A percentile compares a stretch with the other conserved stretches of the same genome.
Evolutionary conservation across 768 basidiomycete genomes (phyloP).

Genomic region (Rhodosporidiobolus odoratus): DNA sequence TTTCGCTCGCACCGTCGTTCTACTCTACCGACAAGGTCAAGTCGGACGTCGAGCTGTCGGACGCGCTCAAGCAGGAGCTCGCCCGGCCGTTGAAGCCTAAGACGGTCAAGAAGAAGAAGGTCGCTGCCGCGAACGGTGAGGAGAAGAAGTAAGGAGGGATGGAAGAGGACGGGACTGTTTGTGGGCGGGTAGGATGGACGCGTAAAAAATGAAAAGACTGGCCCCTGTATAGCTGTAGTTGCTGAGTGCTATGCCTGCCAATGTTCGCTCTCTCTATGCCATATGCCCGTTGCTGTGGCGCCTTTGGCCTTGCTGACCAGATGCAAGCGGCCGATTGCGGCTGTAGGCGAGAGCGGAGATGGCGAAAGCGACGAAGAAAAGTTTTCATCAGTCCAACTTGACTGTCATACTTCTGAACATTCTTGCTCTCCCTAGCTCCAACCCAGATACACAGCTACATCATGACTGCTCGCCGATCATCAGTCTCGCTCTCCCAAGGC

Average conservation of each 20-base stretch:
- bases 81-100: conserved; percentile 72
- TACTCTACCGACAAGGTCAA: conserved; percentile 87
- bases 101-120: conserved; percentile 58
- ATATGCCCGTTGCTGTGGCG: too few species aligned
- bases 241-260: neutral
- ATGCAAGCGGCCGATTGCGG: too few species aligned
- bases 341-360: too few species aligned
- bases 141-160: conserved; percentile 46
- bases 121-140: conserved; percentile 57
- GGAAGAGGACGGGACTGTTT: neutral
- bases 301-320: too few species aligned
- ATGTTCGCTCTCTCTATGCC: too few species aligned
- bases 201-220: neutral
- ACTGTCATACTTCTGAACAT: too few species aligned
- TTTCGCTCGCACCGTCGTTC: conserved; percentile 85
- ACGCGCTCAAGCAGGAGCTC: conserved; percentile 72
- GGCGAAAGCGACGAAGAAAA: too few species aligned
- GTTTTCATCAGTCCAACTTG: too few species aligned
- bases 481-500: neutral
- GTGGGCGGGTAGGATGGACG: neutral
- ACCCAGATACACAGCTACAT: neutral
- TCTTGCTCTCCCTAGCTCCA: too few species aligned
- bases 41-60: conserved; percentile 82
- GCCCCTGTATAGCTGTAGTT: too few species aligned
- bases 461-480: conserved; percentile 2